Conservation (phyloP, 495 filamentous ascomycete species). For the Penicillium subrubescens region DNA sequence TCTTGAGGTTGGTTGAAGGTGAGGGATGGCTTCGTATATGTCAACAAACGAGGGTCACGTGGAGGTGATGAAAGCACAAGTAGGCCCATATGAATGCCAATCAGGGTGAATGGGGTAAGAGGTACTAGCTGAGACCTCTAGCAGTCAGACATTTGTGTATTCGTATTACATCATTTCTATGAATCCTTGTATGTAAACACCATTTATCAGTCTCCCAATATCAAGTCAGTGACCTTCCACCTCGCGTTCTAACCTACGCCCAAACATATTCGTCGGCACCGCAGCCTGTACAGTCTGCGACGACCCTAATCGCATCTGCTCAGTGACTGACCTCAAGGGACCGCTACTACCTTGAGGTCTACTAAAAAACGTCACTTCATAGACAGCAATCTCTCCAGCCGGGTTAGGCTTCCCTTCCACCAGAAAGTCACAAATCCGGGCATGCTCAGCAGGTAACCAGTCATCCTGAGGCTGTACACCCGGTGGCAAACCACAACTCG, state of each 20-base stretch:
- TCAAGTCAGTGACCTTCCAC: not conserved
- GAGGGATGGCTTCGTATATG: too few relatives aligned
- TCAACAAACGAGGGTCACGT: not conserved
- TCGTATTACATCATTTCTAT: not conserved
- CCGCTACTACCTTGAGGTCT: slow-evolving; percentile 12
- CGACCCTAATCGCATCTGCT: slow-evolving; percentile 11
- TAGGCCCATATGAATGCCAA: too few relatives aligned
- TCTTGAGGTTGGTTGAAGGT: too few relatives aligned
- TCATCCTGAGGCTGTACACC: slow-evolving; percentile 7
- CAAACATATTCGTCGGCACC: slow-evolving; percentile 10
- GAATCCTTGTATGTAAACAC: not conserved
- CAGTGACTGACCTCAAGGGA: slow-evolving; percentile 10
- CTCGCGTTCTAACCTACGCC: not conserved
- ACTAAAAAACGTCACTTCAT: slow-evolving; percentile 15
- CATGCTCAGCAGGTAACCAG: slow-evolving; percentile 12
- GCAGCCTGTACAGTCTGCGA: not conserved
- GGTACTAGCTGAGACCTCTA: too few relatives aligned
- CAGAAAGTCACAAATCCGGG: slow-evolving; percentile 22
- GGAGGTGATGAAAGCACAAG: too few relatives aligned
- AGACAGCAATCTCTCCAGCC: not conserved
- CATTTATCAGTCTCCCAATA: not conserved
- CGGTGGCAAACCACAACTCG: not conserved
- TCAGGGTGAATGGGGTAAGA: too few relatives aligned
- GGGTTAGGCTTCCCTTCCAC: not conserved
- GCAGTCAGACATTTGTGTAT: not conserved